Evolutionary conservation across 2,329 filamentous ascomycete species (phyloP), one percentile per base, ranked within the genome.

Genomic region (Harringtonia aguacate): DNA sequence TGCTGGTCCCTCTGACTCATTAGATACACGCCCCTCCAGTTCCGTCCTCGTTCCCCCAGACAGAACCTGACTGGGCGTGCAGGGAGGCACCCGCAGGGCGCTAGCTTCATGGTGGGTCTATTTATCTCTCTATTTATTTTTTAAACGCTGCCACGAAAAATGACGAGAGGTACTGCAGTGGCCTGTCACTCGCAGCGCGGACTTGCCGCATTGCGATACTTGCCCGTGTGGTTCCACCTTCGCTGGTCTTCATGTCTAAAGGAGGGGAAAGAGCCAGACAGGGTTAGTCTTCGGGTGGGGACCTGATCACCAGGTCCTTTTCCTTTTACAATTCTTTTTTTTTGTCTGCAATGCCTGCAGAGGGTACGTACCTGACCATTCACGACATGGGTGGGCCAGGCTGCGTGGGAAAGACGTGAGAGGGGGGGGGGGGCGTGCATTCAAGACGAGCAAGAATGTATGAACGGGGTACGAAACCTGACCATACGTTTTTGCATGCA

Each of bases 301-400:
- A 20, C 42, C 24, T 41, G 46, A 48, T 48, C 46, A 48, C 27
- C 46, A 48, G 46, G 43, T 39, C 43, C 43, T 39, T 43, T n/a
- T 31, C 42, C 27, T 33, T 43, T 38, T 33, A 17, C 8, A 41
- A 30, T 36, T 29, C 18, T 39, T 36, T 40, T 44, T 37, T 37
- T 36, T 43, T 30, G 10, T 39, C n/a, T 34, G 24, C 24, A 27
- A 27, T 27, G 10, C n/a, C n/a, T n/a, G n/a, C n/a, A n/a, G n/a
- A 27, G 10, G 24, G 24, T 27, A 27, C 24, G 24, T 27, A 36
- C 35, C 38, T 42, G 34, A 22, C 42, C 42, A 39, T 39, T 39
- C 41, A 41, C 41, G 34, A 47, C 46, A 33, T 47, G 36, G 35
- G 46, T 31, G 33, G 15, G 47, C 46, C 45, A 43, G 39, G 41